These are phyloP conservation scores for Phoenix dactylifera DNA, from an alignment of 176 grass and related monocot genomes.

Conservation along the genomic window DNA sequence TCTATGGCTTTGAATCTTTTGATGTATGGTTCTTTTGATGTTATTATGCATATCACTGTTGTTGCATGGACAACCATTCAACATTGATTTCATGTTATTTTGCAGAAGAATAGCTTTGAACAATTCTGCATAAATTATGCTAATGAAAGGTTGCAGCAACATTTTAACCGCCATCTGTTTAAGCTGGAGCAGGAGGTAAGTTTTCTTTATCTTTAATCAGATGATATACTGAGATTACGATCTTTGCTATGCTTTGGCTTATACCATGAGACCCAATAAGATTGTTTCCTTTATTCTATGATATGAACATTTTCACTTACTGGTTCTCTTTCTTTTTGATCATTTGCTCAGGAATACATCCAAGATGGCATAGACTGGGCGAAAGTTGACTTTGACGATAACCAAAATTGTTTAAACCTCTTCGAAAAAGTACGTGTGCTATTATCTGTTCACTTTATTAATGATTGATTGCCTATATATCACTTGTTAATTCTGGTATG, in stretches of 20 bases:
- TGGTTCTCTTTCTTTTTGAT: too few relatives aligned
- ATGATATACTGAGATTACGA: too few relatives aligned
- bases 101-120: constrained; percentile 93
- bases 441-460: background rate
- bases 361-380: constrained; percentile 98
- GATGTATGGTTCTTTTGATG: constrained; percentile 39
- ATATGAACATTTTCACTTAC: too few relatives aligned
- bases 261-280: constrained; percentile 1
- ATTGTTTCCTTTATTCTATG: too few relatives aligned
- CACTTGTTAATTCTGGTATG: too few relatives aligned
- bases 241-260: background rate
- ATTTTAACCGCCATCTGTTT: constrained; percentile 98
- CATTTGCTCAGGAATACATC: constrained; percentile 48
- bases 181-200: constrained; percentile 94
- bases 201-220: background rate
- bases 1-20: constrained; percentile 98
- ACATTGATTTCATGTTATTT: constrained; percentile 13
- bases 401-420: constrained; percentile 80
- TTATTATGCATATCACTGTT: constrained; percentile 15
- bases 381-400: constrained; percentile 98
- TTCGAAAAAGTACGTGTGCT: constrained; percentile 71
- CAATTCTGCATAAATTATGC: constrained; percentile 99
- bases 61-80: constrained; percentile 14
- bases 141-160: constrained; percentile 96
- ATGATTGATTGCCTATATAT: too few relatives aligned